Conservation (phyloP, 2,329 filamentous ascomycete species). For the Stagonosporopsis tanaceti region DNA sequence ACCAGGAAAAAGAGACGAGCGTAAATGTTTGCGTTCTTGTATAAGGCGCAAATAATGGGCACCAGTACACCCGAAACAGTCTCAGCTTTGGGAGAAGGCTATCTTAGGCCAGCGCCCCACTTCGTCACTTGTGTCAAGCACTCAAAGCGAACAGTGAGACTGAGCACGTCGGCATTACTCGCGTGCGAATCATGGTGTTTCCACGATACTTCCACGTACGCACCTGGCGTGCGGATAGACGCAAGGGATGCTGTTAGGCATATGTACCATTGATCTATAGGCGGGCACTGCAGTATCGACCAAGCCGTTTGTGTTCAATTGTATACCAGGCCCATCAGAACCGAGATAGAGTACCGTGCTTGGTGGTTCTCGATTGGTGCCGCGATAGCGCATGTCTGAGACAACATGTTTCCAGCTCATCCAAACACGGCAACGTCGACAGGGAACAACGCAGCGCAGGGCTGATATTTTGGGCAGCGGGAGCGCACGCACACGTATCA, state of each 20-base stretch:
- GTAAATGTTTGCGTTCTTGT: conserved; percentile 16
- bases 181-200: conserved; percentile 12
- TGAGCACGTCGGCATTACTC: conserved; percentile 9
- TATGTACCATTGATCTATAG: background rate
- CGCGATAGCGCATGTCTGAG: conserved; percentile 18
- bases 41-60: conserved; percentile 7
- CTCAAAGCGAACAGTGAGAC: conserved; percentile 17
- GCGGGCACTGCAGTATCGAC: background rate
- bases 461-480: conserved; percentile 6
- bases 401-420: conserved; percentile 18
- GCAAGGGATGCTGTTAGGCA: conserved; percentile 1
- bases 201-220: conserved; percentile 5
- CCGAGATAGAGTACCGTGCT: conserved; percentile 3
- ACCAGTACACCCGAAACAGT: conserved; percentile 16
- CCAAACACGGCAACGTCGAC: conserved; percentile 8
- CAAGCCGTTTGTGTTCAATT: background rate
- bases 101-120: conserved; percentile 17
- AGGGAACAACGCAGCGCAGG: conserved; percentile 9
- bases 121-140: conserved; percentile 15
- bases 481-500: conserved; percentile 9
- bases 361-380: conserved; percentile 18
- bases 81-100: conserved; percentile 10
- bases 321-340: background rate
- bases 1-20: conserved; percentile 13
- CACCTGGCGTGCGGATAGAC: background rate